A percentile compares a stretch with the other conserved stretches of the same genome.
Evolutionary conservation across 2,329 filamentous ascomycete genomes (phyloP).

Genomic region (Ophiocordyceps camponoti-rufipedis): DNA sequence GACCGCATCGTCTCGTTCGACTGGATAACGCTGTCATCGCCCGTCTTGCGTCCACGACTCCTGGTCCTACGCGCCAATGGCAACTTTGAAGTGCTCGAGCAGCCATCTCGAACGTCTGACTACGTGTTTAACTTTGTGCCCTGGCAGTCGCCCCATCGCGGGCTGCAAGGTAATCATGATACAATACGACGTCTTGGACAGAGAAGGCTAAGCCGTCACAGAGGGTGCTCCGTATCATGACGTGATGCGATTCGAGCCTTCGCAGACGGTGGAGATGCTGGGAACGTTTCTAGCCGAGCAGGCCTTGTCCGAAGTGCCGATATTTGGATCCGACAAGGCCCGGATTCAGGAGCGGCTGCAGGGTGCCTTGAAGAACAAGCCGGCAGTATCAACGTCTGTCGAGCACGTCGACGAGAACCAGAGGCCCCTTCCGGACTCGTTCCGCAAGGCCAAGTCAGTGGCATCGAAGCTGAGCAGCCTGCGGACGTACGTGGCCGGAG

Average conservation of each 20-base stretch:
- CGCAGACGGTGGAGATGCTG: constrained; percentile 31
- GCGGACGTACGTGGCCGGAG: constrained; percentile 18
- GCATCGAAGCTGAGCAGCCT: constrained; percentile 31
- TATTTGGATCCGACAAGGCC: constrained; percentile 36
- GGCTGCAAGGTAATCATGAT: constrained; percentile 27
- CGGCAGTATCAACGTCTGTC: constrained; percentile 14
- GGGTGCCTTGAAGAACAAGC: constrained; percentile 17
- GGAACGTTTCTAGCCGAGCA: constrained; percentile 35
- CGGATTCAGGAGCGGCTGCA: constrained; percentile 23
- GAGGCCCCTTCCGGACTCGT: constrained; percentile 20
- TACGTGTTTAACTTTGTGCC: constrained; percentile 42
- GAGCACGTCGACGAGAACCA: constrained; percentile 18
- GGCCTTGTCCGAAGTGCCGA: constrained; percentile 30
- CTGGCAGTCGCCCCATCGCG: constrained; percentile 40
- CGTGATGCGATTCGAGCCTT: constrained; percentile 39
- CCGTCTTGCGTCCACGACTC: constrained; percentile 36
- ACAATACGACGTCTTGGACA: background rate
- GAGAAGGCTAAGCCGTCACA: constrained; percentile 10
- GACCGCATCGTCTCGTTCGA: constrained; percentile 51
- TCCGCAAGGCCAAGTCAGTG: constrained; percentile 21
- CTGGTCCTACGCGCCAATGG: constrained; percentile 42
- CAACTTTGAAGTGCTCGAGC: constrained; percentile 41
- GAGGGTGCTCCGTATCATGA: constrained; percentile 33
- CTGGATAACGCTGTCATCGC: constrained; percentile 42
- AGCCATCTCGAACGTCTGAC: constrained; percentile 37